Evolutionary conservation across 331 rosid genomes (phyloP), one percentile per base, ranked within the genome.

Genomic region (Dryas integrifolia): DNA sequence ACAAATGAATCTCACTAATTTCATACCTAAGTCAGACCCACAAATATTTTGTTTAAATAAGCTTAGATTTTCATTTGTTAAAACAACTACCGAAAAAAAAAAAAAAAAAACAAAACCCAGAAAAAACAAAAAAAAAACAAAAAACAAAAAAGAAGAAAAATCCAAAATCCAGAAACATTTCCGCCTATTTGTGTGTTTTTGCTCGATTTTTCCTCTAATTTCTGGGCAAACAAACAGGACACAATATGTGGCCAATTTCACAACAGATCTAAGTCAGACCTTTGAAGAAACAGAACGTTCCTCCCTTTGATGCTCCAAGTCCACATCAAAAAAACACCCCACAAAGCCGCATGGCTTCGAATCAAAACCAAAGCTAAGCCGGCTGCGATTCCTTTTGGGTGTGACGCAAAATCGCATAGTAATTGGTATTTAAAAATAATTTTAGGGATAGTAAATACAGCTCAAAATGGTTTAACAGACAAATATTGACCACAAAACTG

Each of bases 201-300:
- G 14, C 7, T 47, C 7, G 9, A 58, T 30, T 69, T 26, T 24
- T 2, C 7, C 46, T 41, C 35, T 51, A 59, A 53, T 43, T 76
- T 68, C 49, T 4, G 66, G 61, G 26, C 70, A 68, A 61, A 43
- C 60, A 38, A 52, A 51, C 65, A 70, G 4, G 52, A 75, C 4
- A 38, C 50, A 5, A 5, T 45, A 72, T 40, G 53, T 6, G 38
- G 39, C 56, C 30, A 78, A 48, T 58, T 43, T 43, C 50, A 65
- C 56, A 74, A 11, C 87, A 83, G 87, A 89, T 89, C 92, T 83
- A 81, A 59, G 61, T 53, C 56, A 76, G 67, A 80, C 78, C 55
- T 58, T 26, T 3, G 47, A 15, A 59, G 63, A 10, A 3, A 10
- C 52, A 38, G 21, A 70, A 69, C 53, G 9, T 67, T 51, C 24